phyloP scores from a whole-genome alignment of 1,139 yeast species.

The Candida pseudocylindracea region DNA sequence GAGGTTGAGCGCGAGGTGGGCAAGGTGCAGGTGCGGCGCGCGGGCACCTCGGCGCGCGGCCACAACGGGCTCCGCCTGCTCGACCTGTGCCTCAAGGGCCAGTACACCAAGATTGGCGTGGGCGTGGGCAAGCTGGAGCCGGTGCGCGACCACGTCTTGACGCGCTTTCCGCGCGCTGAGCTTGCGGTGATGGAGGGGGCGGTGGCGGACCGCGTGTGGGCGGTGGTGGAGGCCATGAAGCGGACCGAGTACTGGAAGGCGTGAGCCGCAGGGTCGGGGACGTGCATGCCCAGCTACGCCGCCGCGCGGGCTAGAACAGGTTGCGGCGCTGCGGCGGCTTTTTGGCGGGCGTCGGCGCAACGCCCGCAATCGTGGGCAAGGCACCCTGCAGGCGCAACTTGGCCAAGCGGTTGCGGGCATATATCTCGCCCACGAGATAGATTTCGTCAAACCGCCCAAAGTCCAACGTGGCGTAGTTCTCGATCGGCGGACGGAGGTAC shows the following conservation, averaged over 20 bases:
- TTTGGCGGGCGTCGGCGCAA: constrained; percentile 1
- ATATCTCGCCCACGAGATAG: constrained; percentile 55
- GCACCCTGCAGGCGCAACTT: constrained; percentile 28
- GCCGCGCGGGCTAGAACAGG: no score
- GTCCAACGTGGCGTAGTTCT: constrained; percentile 75
- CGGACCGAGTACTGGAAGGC: no score
- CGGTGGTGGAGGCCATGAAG: no score
- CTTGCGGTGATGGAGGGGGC: no score
- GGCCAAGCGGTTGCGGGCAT: constrained; percentile 38
- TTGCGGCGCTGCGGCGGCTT: neutral
- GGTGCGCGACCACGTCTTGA: no score
- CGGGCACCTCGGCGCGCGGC: constrained; percentile 42
- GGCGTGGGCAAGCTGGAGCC: constrained; percentile 21
- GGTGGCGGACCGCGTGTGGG: no score
- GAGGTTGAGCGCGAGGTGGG: constrained; percentile 51
- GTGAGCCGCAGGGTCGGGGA: no score
- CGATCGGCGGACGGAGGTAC: constrained; percentile 90
- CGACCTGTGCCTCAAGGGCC: constrained; percentile 15
- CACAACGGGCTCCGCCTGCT: constrained; percentile 62
- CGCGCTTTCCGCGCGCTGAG: no score
- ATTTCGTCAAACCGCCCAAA: constrained; percentile 86
- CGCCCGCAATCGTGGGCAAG: constrained; percentile 44
- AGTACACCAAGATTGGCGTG: constrained; percentile 33
- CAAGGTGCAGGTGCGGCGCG: constrained; percentile 29
- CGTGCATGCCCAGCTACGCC: no score